These are phyloP conservation scores for Lachancea thermotolerans DNA, from an alignment of 805 yeast genomes.

Conservation along the genomic window DNA sequence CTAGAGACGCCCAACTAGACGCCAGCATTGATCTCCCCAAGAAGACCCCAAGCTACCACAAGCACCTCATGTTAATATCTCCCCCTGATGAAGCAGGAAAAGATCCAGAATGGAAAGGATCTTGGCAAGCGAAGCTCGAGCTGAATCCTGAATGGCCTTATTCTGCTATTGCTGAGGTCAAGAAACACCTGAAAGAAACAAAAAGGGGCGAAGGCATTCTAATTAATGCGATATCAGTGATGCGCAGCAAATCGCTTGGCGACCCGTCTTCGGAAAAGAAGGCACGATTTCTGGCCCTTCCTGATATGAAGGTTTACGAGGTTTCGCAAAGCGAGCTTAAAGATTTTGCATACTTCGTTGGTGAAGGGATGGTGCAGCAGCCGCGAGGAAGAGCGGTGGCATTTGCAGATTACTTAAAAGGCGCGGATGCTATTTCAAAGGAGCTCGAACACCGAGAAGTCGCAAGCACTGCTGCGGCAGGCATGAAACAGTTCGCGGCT, in stretches of 20 bases:
- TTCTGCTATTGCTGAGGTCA: conserved; percentile 14
- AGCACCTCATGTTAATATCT: conserved; percentile 21
- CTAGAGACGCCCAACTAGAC: conserved; percentile 12
- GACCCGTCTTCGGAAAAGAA: conserved; percentile 3
- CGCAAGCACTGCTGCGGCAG: no score
- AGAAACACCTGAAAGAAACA: conserved; percentile 12
- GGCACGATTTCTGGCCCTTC: conserved; percentile 15
- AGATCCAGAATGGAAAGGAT: conserved; percentile 13
- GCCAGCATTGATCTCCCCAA: conserved; percentile 11
- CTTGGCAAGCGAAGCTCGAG: conserved; percentile 25
- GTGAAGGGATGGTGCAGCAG: conserved; percentile 10
- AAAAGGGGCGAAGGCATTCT: conserved; percentile 13
- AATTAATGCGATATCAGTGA: conserved; percentile 15
- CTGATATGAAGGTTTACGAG: conserved; percentile 20
- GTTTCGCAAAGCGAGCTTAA: conserved; percentile 10
- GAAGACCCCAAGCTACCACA: conserved; percentile 18
- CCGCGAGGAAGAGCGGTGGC: conserved; percentile 4
- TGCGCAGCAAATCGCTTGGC: conserved; percentile 7
- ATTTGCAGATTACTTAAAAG: conserved; percentile 14
- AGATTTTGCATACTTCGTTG: conserved; percentile 17
- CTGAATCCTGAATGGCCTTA: conserved; percentile 20
- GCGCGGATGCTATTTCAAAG: conserved; percentile 10
- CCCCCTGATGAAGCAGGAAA: conserved; percentile 10
- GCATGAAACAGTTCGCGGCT: conserved; percentile 6
- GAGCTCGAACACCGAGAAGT: no score